Conservation (phyloP, 176 grass and related monocot genomes). For the Musa schizocarpa region DNA sequence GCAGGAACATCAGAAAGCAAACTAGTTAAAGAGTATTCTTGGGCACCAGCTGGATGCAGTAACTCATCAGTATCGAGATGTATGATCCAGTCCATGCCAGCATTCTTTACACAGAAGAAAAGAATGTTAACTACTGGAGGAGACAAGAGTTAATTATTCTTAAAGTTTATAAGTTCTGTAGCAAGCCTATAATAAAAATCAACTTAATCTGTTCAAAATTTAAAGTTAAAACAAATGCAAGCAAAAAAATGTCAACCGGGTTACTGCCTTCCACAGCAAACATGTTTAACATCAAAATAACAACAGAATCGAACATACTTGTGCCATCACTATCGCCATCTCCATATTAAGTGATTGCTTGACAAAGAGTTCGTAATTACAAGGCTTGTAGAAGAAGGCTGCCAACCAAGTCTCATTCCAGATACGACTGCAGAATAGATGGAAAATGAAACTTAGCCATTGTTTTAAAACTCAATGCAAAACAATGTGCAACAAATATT, state of each 20-base stretch:
- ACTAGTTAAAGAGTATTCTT: conserved; percentile 68
- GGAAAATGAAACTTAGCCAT: not conserved
- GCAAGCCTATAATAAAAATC: no score
- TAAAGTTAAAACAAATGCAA: no score
- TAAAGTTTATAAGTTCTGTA: no score
- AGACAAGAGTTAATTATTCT: not conserved
- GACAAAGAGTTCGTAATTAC: conserved; percentile 97
- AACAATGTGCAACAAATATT: not conserved
- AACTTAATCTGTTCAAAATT: no score
- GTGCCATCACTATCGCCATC: conserved; percentile 88
- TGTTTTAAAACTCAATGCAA: not conserved
- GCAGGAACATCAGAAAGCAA: conserved; percentile 52
- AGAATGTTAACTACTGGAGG: conserved; percentile 3
- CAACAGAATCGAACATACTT: conserved; percentile 33
- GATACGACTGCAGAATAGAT: conserved; percentile 39
- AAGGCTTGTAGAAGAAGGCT: conserved; percentile 91
- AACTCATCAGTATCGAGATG: conserved; percentile 97
- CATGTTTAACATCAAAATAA: not conserved
- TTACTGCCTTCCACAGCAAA: not conserved
- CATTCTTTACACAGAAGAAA: conserved; percentile 38
- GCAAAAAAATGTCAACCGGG: not conserved
- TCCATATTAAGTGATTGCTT: conserved; percentile 99
- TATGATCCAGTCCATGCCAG: conserved; percentile 94
- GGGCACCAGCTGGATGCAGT: conserved; percentile 58
- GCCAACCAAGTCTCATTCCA: conserved; percentile 94